Percentiles rank a stretch among this genome's conserved stretches.
These are phyloP conservation scores for Lycium barbarum DNA, from an alignment of 257 asterid species.

Conservation along the genomic window DNA sequence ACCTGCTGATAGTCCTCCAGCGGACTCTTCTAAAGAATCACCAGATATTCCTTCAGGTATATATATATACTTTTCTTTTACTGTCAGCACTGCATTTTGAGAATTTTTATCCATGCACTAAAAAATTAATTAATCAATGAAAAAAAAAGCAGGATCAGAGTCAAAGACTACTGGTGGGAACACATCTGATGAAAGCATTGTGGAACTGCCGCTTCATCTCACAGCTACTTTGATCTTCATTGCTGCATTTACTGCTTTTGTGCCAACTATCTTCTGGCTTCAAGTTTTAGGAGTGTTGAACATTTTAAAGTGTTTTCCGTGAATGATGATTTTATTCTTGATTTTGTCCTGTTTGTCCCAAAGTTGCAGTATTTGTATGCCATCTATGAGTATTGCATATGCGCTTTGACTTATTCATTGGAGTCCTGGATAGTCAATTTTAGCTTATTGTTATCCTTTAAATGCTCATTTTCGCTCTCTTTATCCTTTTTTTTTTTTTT, in stretches of 20 bases:
- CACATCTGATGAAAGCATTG: conserved; percentile 45
- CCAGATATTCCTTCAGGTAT: conserved; percentile 35
- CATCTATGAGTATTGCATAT: background rate
- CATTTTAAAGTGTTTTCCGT: background rate
- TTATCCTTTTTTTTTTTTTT: too few species aligned
- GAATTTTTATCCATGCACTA: background rate
- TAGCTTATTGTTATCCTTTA: background rate
- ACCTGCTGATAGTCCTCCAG: conserved; percentile 20
- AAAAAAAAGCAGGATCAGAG: conserved; percentile 34
- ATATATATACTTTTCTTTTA: too few species aligned
- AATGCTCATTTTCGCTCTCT: too few species aligned
- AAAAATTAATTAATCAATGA: background rate
- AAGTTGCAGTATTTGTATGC: background rate
- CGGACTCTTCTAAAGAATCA: conserved; percentile 31
- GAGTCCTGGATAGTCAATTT: background rate
- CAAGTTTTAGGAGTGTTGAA: background rate
- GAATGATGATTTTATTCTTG: background rate
- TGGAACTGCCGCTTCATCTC: conserved; percentile 34
- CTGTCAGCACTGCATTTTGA: background rate
- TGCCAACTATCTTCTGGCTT: background rate
- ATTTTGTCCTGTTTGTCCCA: background rate
- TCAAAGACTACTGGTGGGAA: conserved; percentile 45
- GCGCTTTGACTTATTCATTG: background rate
- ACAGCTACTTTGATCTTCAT: conserved; percentile 30
- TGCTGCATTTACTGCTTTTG: conserved; percentile 38